These are phyloP conservation scores for Quercus glauca DNA, from an alignment of 306 rosid species.

Conservation along the genomic window DNA sequence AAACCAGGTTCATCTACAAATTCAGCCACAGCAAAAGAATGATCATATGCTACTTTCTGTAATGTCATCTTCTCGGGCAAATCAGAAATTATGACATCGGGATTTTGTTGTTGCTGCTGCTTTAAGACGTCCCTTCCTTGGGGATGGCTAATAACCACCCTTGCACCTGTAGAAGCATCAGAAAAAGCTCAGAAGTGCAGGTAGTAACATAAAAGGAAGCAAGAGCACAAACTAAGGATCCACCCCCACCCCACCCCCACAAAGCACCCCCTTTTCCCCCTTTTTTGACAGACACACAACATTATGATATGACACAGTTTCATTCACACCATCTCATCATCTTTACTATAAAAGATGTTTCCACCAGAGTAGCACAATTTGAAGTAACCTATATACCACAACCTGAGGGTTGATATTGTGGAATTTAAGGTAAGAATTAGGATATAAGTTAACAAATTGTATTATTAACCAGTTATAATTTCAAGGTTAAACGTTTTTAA, in stretches of 20 bases:
- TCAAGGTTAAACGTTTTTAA: neutral
- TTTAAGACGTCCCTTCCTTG: conserved; percentile 65
- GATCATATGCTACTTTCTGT: conserved; percentile 53
- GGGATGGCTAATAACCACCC: conserved; percentile 84
- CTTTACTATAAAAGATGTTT: neutral
- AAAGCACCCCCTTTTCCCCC: no score
- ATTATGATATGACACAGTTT: neutral
- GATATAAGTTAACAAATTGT: neutral
- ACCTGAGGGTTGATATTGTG: neutral
- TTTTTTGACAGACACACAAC: neutral
- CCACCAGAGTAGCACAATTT: neutral
- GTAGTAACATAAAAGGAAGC: neutral
- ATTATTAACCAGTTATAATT: neutral
- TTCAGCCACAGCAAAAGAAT: conserved; percentile 56
- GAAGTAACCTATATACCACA: neutral
- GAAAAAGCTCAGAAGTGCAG: conserved; percentile 4
- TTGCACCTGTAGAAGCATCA: conserved; percentile 55
- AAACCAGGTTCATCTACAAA: conserved; percentile 63
- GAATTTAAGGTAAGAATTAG: neutral
- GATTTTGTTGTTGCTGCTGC: conserved; percentile 50
- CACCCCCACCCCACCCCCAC: no score
- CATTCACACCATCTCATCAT: neutral
- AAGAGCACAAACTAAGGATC: neutral
- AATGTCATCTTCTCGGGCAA: conserved; percentile 63
- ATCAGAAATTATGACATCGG: conserved; percentile 60